These are phyloP conservation scores for Claviceps pusilla DNA, from an alignment of 2,329 filamentous ascomycete genomes.

Conservation along the genomic window DNA sequence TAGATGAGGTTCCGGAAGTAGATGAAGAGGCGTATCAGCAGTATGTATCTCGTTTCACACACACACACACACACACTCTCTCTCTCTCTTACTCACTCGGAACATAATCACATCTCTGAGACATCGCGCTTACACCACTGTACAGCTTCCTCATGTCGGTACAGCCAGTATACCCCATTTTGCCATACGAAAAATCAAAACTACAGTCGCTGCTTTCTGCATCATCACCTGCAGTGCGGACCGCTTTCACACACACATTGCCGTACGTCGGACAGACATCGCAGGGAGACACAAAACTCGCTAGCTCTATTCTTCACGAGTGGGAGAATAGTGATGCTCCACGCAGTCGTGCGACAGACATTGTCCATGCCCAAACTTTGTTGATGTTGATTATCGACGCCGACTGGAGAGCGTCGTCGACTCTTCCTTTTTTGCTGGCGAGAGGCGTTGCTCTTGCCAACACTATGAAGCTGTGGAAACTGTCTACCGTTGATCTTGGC, in stretches of 20 bases:
- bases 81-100: too few species aligned
- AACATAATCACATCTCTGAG: background rate
- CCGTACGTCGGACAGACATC: constrained; percentile 34
- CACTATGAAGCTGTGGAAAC: constrained; percentile 42
- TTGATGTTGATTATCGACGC: constrained; percentile 52
- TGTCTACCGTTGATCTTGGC: constrained; percentile 28
- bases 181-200: constrained; percentile 42
- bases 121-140: background rate
- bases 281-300: constrained; percentile 27
- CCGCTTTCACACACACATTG: constrained; percentile 51
- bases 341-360: constrained; percentile 25
- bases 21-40: constrained; percentile 32
- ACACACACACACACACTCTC: background rate
- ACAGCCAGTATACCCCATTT: constrained; percentile 52
- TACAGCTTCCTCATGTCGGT: constrained; percentile 47
- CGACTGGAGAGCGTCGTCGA: constrained; percentile 37
- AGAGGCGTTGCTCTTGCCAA: constrained; percentile 52
- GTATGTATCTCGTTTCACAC: constrained; percentile 17
- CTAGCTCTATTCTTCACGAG: constrained; percentile 32
- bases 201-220: constrained; percentile 40
- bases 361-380: constrained; percentile 51
- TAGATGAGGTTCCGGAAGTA: constrained; percentile 9
- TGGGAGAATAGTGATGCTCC: constrained; percentile 32
- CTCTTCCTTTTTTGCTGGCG: constrained; percentile 37
- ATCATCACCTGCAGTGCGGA: constrained; percentile 40